phyloP scores from a whole-genome alignment of 768 basidiomycete genomes.

The Termitomyces sp. region DNA sequence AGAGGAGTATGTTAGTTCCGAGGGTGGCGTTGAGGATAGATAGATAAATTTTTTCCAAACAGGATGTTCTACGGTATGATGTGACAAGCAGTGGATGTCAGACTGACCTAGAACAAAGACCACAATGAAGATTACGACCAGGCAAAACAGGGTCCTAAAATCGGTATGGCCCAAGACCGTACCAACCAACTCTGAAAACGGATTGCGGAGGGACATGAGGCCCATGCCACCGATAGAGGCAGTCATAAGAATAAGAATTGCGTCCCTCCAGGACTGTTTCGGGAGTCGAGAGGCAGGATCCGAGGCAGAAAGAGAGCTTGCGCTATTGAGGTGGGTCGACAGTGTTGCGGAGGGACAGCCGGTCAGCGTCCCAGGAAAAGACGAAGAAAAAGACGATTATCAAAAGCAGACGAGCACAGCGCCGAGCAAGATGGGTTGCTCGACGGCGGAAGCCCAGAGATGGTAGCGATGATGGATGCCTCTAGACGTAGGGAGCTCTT shows the following conservation, averaged over 20 bases:
- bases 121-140: slow-evolving; percentile 62
- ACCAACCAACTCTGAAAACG: slow-evolving; percentile 44
- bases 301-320: slow-evolving; percentile 26
- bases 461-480: slow-evolving; percentile 6
- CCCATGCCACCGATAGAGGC: slow-evolving; percentile 59
- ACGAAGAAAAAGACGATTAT: neutral
- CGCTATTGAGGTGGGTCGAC: slow-evolving; percentile 28
- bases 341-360: slow-evolving; percentile 32
- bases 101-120: slow-evolving; percentile 66
- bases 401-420: slow-evolving; percentile 1
- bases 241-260: slow-evolving; percentile 55
- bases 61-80: neutral
- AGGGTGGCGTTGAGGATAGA: slow-evolving; percentile 3
- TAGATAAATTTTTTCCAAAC: neutral
- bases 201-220: slow-evolving; percentile 52
- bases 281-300: slow-evolving; percentile 26
- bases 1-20: slow-evolving; percentile 10
- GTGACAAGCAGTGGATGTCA: neutral
- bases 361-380: slow-evolving; percentile 15
- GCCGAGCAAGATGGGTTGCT: slow-evolving; percentile 11
- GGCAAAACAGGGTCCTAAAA: slow-evolving; percentile 65
- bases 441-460: slow-evolving; percentile 10
- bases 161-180: slow-evolving; percentile 53
- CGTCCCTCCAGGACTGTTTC: slow-evolving; percentile 36
- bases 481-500: slow-evolving; percentile 1